A percentile compares a stretch with the other conserved stretches of the same genome.
phyloP scores from a whole-genome alignment of 305 asterid species.

The Fraxinus latifolia region DNA sequence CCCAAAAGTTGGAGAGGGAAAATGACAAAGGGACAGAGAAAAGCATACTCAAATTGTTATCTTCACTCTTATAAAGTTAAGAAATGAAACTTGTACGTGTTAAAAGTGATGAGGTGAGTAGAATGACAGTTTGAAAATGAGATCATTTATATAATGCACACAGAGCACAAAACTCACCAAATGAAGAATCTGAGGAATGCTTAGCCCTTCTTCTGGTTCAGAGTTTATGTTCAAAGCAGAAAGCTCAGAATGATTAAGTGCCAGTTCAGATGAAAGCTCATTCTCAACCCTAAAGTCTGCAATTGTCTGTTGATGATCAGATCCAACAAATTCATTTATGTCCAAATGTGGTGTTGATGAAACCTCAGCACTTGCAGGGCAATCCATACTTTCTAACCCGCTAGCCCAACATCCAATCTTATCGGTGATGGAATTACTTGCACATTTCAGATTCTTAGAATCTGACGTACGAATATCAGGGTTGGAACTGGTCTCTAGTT shows the following conservation, averaged over 20 bases:
- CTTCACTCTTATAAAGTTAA: constrained; percentile 4
- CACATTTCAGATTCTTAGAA: constrained; percentile 50
- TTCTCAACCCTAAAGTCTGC: constrained; percentile 41
- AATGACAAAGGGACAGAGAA: constrained; percentile 15
- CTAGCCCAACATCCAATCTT: constrained; percentile 45
- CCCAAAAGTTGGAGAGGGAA: constrained; percentile 21
- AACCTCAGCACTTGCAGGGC: constrained; percentile 44
- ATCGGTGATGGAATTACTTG: constrained; percentile 41
- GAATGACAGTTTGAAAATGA: not conserved
- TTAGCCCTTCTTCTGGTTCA: constrained; percentile 64
- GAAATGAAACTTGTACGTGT: not conserved
- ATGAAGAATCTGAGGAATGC: constrained; percentile 97
- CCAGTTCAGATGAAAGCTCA: constrained; percentile 50
- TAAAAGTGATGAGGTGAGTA: not conserved
- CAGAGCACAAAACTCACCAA: constrained; percentile 51
- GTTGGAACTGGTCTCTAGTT: constrained; percentile 47
- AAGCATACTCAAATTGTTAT: constrained; percentile 10
- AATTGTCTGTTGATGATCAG: constrained; percentile 48
- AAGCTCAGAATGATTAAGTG: constrained; percentile 47
- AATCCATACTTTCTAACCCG: constrained; percentile 29
- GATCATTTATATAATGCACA: constrained; percentile 9
- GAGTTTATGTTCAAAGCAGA: constrained; percentile 52
- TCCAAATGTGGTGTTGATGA: constrained; percentile 47
- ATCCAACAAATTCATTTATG: constrained; percentile 55
- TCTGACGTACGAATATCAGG: constrained; percentile 44